Base-by-base conservation (phyloP, 2,329 filamentous ascomycete genomes). In the Pseudophaeomoniella oleicola region DNA sequence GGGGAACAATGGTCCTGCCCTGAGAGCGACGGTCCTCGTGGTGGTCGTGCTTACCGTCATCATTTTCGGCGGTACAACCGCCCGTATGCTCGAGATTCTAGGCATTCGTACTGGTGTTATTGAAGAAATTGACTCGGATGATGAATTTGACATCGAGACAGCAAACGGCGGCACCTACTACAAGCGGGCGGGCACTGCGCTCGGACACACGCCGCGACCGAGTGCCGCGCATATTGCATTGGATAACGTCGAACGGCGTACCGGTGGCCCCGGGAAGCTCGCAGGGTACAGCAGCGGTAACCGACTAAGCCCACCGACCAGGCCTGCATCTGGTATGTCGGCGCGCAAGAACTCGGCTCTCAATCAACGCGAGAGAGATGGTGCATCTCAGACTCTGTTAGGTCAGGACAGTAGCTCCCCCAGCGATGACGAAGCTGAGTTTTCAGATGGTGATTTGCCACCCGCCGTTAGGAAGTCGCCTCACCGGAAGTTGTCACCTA, bases 11-110 rank as follows among this genome's bases (percentile, higher is more conserved):
- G 78, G 77, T 1, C 80, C 78, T 39, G 83, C 85, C 1, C 68
- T 98, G 22, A 81, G 86, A 48, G 90, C 90, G 4, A 98, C 90
- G 0, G 88, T 98, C n/a, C 67, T 98, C 9, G 87, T 98, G 6
- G 90, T 96, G 0, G 90, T 98, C 4, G 88, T 98, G 49, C 66
- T 98, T 42, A 96, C 90, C 0, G 90, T 98, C 49, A 98, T 98
- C 59, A 96, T 98, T 43, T 98, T 98, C 50, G 90, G 90, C 38
- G 90, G 90, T 36, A 98, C 90, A 4, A 98, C 90, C 1, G 87
- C 88, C 10, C 80, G 88, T 38, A 98, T 98, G 90, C 67, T 98
- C 13, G 90, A 98, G 56, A 98, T 98, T 37, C 64, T 96, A 12
- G 82, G 86, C n/a, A 98, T 98, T 42, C 76, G 85, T 39, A 98